These are phyloP conservation scores for Tillandsia leiboldiana DNA, from an alignment of 176 grass and related monocot genomes.

Conservation along the genomic window DNA sequence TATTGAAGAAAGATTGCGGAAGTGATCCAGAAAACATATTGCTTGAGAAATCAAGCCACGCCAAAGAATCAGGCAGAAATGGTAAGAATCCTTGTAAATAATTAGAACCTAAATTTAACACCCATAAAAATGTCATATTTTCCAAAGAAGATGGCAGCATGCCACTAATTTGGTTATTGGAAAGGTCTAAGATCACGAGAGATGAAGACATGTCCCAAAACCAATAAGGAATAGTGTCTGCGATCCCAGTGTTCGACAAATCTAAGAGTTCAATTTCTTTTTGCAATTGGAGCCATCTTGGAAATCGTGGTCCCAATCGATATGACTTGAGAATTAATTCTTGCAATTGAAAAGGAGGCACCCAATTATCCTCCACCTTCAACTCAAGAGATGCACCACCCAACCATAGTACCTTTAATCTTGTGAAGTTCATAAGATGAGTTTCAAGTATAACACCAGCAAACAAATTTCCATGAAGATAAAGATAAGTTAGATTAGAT, in stretches of 20 bases:
- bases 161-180: constrained; percentile 15
- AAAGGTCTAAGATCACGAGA: neutral
- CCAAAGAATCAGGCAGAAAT: neutral
- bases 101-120: constrained; percentile 2
- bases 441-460: neutral
- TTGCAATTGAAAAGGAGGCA: constrained; percentile 14
- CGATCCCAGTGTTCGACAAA: constrained; percentile 32
- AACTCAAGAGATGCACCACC: neutral
- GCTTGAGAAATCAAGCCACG: neutral
- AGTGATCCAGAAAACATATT: constrained; percentile 7
- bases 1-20: neutral
- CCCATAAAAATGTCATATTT: neutral
- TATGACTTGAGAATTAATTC: neutral
- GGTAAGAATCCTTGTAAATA: constrained; percentile 7
- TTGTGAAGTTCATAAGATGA: constrained; percentile 10
- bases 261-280: neutral
- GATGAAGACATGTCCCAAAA: constrained; percentile 21
- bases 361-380: constrained; percentile 4
- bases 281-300: constrained; percentile 18
- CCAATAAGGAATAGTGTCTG: constrained; percentile 18
- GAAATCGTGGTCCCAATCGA: constrained; percentile 11
- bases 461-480: neutral
- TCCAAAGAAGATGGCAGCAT: constrained; percentile 9
- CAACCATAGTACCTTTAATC: fast-evolving
- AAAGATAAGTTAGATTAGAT: neutral